Base-by-base conservation (phyloP, 331 rosid genomes). In the Rhamnella rubrinervis region DNA sequence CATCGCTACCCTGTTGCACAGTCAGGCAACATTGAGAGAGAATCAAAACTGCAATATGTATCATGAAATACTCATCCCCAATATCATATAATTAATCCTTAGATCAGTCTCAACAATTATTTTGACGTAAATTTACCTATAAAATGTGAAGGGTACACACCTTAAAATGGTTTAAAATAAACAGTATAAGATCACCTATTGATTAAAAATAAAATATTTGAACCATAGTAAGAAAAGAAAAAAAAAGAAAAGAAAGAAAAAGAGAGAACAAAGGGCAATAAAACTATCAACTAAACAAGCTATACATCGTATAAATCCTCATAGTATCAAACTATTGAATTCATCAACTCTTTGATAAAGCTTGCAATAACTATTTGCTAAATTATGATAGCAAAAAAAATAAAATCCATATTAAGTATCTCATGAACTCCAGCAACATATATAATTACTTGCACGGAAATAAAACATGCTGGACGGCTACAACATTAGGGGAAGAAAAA, bases 1-100 rank as follows among this genome's bases (percentile, higher is more conserved):
- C 74, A 49, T 73, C 71, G 84, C 80, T 59, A 39, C 93, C 89
- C 92, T 87, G 88, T 31, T 62, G 28, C 38, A 31, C n/a, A 38
- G 20, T 66, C 4, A 52, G 47, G 55, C 14, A 14, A 28, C 23
- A 26, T 23, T 35, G 4, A 17, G 18, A 49, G 7, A 49, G 11
- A 20, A 41, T 15, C 10, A 18, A 4, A 19, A n/a, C 19, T 40
- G 46, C 44, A 37, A 26, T 59, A 23, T 23, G 23, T 23, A 16
- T 38, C 17, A 28, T 14, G 26, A 38, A 59, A 9, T 44, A 10
- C 49, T 44, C 49, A 9, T 2, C 40, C 57, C 41, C 58, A 46
- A 5, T 39, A 6, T 40, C 23, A 26, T 26, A 26, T 26, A 26
- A 26, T 31, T 31, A 31, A 31, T 31, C 5, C 35, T 31, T 4